These are phyloP conservation scores for Eimeria tenella DNA, from an alignment of 169 alveolate species.

Conservation along the genomic window DNA sequence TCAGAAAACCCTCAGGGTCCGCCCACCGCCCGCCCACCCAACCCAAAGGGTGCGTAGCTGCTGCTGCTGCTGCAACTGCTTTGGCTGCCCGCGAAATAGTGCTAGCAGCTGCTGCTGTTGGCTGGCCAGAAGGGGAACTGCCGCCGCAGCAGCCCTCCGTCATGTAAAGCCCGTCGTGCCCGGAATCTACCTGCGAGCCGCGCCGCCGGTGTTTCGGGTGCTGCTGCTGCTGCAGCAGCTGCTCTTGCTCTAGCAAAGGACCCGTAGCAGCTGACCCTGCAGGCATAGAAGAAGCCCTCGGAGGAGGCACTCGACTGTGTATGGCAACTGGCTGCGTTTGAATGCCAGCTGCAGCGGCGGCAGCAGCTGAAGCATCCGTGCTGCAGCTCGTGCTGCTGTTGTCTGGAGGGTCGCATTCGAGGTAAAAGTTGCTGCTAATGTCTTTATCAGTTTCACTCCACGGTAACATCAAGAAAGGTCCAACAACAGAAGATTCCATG, in stretches of 20 bases:
- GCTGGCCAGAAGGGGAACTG: neutral
- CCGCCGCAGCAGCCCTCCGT: slow-evolving; percentile 21
- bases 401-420: slow-evolving; percentile 75
- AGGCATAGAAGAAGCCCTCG: neutral
- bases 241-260: neutral
- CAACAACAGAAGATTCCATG: slow-evolving; percentile 83
- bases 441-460: slow-evolving; percentile 84
- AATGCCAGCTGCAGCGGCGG: slow-evolving; percentile 10
- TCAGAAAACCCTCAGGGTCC: slow-evolving; percentile 88
- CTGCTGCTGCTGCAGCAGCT: slow-evolving; percentile 24
- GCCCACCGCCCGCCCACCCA: slow-evolving; percentile 86
- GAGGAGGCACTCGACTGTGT: slow-evolving; percentile 65
- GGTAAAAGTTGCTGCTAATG: slow-evolving; percentile 80
- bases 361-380: neutral
- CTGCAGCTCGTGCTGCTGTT: neutral
- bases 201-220: neutral
- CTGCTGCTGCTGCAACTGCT: slow-evolving; percentile 73
- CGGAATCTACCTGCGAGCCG: neutral
- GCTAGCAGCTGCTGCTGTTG: slow-evolving; percentile 3
- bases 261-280: slow-evolving; percentile 10
- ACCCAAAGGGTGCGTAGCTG: slow-evolving; percentile 63
- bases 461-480: slow-evolving; percentile 83
- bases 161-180: neutral
- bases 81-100: neutral
- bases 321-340: slow-evolving; percentile 40